Conservation (phyloP, 2,329 filamentous ascomycete species). For the Drechslerella coelobrocha region DNA sequence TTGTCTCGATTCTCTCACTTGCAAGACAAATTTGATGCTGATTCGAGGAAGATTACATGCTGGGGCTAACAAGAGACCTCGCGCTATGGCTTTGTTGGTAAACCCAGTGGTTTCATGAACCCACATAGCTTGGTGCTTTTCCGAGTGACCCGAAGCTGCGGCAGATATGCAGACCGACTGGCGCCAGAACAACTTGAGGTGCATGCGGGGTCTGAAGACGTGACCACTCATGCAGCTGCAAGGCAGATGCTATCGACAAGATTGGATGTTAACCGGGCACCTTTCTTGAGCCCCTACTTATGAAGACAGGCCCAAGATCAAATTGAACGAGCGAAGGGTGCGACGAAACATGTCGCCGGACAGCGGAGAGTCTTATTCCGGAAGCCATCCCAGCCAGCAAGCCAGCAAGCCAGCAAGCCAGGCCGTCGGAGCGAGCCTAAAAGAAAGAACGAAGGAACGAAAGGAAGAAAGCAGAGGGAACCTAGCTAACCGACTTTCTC, state of each 20-base stretch:
- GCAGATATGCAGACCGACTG: no score
- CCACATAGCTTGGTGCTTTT: no score
- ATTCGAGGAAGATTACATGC: conserved; percentile 2
- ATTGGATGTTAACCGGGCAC: conserved; percentile 10
- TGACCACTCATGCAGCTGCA: no score
- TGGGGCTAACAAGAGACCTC: neutral
- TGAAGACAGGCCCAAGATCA: no score
- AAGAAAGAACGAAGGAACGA: no score
- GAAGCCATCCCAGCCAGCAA: conserved; percentile 17
- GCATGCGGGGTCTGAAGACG: conserved; percentile 34
- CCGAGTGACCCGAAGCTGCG: no score
- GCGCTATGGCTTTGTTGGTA: neutral
- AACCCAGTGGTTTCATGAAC: neutral
- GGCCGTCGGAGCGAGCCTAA: neutral
- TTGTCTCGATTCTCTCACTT: neutral
- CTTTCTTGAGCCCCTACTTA: neutral
- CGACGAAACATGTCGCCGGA: conserved; percentile 39
- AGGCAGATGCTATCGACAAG: neutral
- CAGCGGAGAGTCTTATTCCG: conserved; percentile 42
- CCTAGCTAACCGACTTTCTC: neutral
- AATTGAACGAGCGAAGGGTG: neutral
- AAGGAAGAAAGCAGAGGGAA: no score
- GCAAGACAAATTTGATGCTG: neutral
- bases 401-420: neutral
- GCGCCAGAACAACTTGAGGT: neutral